phyloP scores from a whole-genome alignment of 345 rosid species.

The Durio zibethinus region DNA sequence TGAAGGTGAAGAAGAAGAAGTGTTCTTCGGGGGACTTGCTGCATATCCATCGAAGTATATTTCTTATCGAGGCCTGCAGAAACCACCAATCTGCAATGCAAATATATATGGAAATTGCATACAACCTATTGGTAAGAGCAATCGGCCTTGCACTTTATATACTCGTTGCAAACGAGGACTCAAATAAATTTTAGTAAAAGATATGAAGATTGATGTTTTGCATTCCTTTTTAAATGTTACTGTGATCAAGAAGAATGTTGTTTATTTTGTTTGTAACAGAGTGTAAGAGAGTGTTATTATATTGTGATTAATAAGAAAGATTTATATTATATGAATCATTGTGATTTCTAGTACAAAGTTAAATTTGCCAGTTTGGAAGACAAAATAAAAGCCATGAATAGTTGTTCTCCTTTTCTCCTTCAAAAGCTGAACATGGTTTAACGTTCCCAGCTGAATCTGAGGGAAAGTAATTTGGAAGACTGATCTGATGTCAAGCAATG shows the following conservation, averaged over 20 bases:
- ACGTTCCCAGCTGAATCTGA: background rate
- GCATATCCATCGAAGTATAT: background rate
- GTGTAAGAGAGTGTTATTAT: background rate
- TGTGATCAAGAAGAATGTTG: background rate
- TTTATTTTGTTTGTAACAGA: background rate
- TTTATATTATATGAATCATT: background rate
- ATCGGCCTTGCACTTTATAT: constrained; percentile 1
- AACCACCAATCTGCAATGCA: constrained; percentile 1
- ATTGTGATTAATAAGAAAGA: background rate
- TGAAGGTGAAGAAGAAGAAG: constrained; percentile 9
- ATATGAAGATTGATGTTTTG: background rate
- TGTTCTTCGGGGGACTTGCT: background rate
- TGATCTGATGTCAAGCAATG: background rate
- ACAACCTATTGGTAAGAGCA: background rate
- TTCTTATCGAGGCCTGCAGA: background rate
- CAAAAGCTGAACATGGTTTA: background rate
- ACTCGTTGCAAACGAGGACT: constrained; percentile 7
- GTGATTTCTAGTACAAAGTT: background rate
- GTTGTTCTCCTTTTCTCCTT: background rate
- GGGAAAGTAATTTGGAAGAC: background rate
- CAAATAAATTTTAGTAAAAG: background rate
- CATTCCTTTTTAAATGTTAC: background rate
- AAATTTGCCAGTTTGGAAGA: background rate
- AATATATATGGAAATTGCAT: background rate
- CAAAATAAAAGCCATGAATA: background rate